These are phyloP conservation scores for Penicillium griseofulvum DNA, from an alignment of 2,329 filamentous ascomycete species.

Conservation along the genomic window DNA sequence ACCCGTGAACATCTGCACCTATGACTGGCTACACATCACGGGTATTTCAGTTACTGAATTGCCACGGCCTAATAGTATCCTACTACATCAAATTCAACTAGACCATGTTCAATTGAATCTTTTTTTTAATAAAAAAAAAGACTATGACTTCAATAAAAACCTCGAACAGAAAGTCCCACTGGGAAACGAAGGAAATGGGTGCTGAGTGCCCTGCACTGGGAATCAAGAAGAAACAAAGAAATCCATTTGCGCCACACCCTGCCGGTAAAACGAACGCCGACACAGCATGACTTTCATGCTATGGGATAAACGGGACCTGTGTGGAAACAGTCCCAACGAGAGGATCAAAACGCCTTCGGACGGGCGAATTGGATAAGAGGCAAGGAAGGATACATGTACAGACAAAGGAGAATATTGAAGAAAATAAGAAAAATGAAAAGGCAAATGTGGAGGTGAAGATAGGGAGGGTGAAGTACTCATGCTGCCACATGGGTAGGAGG, in stretches of 20 bases:
- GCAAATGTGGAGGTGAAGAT: slow-evolving; percentile 2
- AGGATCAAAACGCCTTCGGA: slow-evolving; percentile 19
- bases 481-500: slow-evolving; percentile 33
- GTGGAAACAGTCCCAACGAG: slow-evolving; percentile 5
- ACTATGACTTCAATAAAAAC: not conserved
- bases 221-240: slow-evolving; percentile 6
- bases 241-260: slow-evolving; percentile 8
- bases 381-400: slow-evolving; percentile 16
- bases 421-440: slow-evolving; percentile 9
- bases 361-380: slow-evolving; percentile 7
- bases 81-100: not conserved
- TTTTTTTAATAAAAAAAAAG: slow-evolving; percentile 3
- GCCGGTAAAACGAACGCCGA: slow-evolving; percentile 20
- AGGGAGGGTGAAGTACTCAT: slow-evolving; percentile 9
- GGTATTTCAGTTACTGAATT: slow-evolving; percentile 17
- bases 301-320: not conserved
- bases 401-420: slow-evolving; percentile 3
- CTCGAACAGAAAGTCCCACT: not conserved
- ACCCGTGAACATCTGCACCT: slow-evolving; percentile 1
- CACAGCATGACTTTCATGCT: slow-evolving; percentile 6
- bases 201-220: slow-evolving; percentile 3
- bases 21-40: not conserved
- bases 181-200: slow-evolving; percentile 5
- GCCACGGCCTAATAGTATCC: slow-evolving; percentile 9
- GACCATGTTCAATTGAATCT: not conserved